phyloP scores from a whole-genome alignment of 805 yeast genomes.

The Spathaspora sp. region DNA sequence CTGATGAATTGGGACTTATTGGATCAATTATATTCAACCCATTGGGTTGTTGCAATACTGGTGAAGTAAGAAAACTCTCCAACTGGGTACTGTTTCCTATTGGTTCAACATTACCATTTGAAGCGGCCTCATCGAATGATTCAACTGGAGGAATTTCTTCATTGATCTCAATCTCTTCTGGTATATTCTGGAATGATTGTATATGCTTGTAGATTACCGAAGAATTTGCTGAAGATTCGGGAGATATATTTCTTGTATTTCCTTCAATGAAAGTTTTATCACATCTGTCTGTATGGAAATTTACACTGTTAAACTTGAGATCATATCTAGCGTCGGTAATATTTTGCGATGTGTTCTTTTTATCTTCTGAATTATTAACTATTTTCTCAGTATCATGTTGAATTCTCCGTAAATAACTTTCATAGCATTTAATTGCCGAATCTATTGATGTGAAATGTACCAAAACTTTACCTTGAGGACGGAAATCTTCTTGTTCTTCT shows the following conservation, averaged over 20 bases:
- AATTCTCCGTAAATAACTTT: conserved; percentile 23
- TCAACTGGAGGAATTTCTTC: neutral
- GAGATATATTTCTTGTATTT: neutral
- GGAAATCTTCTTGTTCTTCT: conserved; percentile 1
- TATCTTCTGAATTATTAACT: neutral
- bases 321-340: conserved; percentile 8
- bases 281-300: conserved; percentile 36
- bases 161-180: conserved; percentile 4
- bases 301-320: conserved; percentile 14
- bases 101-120: neutral
- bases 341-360: conserved; percentile 1
- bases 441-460: conserved; percentile 45
- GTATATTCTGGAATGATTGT: neutral
- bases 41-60: neutral
- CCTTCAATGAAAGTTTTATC: conserved; percentile 21
- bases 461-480: conserved; percentile 3
- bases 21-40: conserved; percentile 6
- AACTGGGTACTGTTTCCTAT: conserved; percentile 2
- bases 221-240: neutral
- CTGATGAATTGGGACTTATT: conserved; percentile 8
- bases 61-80: conserved; percentile 4
- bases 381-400: conserved; percentile 16
- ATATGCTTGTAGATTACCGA: neutral
- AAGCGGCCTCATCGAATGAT: neutral
- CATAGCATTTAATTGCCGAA: conserved; percentile 42